phyloP scores from a whole-genome alignment of 1,284 basidiomycete species.

The Apiotrichum siamense region DNA sequence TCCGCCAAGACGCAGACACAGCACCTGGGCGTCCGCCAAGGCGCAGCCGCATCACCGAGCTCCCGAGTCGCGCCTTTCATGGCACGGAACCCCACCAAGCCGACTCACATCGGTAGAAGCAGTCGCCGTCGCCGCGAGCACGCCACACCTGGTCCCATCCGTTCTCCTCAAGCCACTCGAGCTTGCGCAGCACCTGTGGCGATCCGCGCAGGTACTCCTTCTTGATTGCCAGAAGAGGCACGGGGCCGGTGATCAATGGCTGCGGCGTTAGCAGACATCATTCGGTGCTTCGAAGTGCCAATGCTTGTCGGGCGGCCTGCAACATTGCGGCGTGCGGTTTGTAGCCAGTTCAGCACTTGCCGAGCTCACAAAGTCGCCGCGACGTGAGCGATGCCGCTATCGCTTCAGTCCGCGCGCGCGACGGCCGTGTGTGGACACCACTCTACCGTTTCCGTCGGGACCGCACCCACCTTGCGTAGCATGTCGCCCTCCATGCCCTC shows the following conservation, averaged over 20 bases:
- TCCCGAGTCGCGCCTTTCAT: no score
- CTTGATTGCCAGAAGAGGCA: constrained; percentile 38
- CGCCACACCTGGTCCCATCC: constrained; percentile 63
- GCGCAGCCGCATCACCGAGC: no score
- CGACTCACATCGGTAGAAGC: constrained; percentile 67
- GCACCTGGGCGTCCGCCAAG: no score
- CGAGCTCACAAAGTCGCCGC: background rate
- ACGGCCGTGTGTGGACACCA: no score
- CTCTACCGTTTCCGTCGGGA: background rate
- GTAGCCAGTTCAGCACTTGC: no score
- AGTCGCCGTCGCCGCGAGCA: constrained; percentile 66
- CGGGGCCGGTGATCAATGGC: constrained; percentile 46
- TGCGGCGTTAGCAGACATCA: constrained; percentile 15
- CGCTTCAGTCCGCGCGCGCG: no score
- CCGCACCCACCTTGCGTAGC: constrained; percentile 26
- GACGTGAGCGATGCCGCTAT: background rate
- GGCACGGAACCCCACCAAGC: no score
- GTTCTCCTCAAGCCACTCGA: constrained; percentile 56
- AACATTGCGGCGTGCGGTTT: no score
- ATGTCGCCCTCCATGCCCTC: constrained; percentile 38
- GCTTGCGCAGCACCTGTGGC: constrained; percentile 57
- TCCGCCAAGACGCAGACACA: no score
- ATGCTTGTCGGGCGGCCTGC: no score
- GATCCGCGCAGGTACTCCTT: constrained; percentile 61
- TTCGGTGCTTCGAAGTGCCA: no score